Percentiles rank a stretch among this genome's conserved stretches.
Conservation (phyloP, 176 grass and related monocot species). For the Eremochloa ophiuroides region DNA sequence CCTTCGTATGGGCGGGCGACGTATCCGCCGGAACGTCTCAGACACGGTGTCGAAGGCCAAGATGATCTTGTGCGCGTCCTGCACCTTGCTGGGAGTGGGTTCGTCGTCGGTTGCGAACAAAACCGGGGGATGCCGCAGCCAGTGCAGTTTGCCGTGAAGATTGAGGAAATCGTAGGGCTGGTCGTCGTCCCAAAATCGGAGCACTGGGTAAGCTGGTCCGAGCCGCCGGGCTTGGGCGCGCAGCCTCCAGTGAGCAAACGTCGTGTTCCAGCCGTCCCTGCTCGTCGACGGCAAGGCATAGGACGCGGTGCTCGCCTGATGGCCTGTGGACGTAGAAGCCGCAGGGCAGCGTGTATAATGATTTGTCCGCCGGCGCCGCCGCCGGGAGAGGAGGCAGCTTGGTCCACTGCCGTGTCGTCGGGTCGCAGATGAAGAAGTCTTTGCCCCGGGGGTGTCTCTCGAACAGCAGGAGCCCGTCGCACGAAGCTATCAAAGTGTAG, state of each 20-base stretch:
- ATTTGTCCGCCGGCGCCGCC: no score
- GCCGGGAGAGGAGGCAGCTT: no score
- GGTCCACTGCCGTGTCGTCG: no score
- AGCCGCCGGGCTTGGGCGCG: background rate
- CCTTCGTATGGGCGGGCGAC: background rate
- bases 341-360: background rate
- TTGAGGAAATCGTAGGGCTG: background rate
- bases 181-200: no score
- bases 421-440: no score
- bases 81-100: no score
- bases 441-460: no score
- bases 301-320: constrained; percentile 9
- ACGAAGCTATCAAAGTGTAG: background rate
- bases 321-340: constrained; percentile 21
- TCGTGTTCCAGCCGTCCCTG: background rate
- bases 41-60: constrained; percentile 14
- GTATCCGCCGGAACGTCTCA: constrained; percentile 8
- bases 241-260: background rate
- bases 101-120: background rate
- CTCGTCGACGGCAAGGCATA: background rate
- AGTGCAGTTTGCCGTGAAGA: background rate
- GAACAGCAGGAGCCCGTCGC: constrained; percentile 25
- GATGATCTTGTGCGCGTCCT: background rate
- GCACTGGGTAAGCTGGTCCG: background rate
- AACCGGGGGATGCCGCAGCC: background rate